A percentile compares a stretch with the other conserved stretches of the same genome.
Conservation (phyloP, 768 basidiomycete species). For the Thelephora aurantiotincta region DNA sequence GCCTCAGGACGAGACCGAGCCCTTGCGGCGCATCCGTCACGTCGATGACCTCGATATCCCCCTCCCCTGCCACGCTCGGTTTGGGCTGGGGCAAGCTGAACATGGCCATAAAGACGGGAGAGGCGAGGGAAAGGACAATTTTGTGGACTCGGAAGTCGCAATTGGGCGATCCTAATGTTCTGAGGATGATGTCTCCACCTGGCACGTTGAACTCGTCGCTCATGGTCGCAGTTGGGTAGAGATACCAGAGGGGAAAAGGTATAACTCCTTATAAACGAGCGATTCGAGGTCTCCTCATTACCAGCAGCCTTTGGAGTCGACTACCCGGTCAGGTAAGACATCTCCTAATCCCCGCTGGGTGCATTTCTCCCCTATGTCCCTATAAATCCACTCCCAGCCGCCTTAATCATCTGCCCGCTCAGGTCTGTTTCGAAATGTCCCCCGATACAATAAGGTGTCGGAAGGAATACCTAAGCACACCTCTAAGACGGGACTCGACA, state of each 20-base stretch:
- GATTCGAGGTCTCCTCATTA: no score
- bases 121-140: constrained; percentile 19
- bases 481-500: no score
- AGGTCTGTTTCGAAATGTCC: no score
- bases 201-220: not conserved
- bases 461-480: no score
- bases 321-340: no score
- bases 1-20: constrained; percentile 9
- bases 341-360: no score
- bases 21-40: constrained; percentile 7
- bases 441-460: no score
- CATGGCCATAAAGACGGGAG: constrained; percentile 20
- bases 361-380: no score
- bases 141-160: constrained; percentile 17
- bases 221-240: not conserved
- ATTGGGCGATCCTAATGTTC: constrained; percentile 2
- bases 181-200: constrained; percentile 6
- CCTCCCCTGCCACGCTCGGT: not conserved
- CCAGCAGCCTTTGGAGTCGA: no score
- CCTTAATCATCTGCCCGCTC: no score
- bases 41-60: constrained; percentile 4
- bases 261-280: not conserved
- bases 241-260: not conserved
- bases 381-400: no score
- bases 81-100: constrained; percentile 17